Base-by-base conservation (phyloP, 257 asterid genomes). In the Fraxinus cuspidata region DNA sequence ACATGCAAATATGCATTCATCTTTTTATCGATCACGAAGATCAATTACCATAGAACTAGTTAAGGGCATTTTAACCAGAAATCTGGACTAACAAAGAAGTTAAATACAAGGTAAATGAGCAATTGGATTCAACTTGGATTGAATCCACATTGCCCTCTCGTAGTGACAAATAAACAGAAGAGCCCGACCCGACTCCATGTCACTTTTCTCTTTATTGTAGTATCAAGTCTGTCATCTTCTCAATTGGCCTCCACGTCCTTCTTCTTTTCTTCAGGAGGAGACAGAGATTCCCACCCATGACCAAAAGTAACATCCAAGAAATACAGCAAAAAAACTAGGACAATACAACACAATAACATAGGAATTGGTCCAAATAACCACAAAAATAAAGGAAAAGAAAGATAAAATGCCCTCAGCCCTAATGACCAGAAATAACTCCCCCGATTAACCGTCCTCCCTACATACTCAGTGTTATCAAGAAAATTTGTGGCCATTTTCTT, bases 361-460 rank as follows among this genome's bases (percentile, higher is more conserved):
- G 96, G 97, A 53, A 96, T 84, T 2, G 99, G 94, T 6, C 99
- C 99, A 53, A 96, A 93, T 25, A 93, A 85, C 99, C 99, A 96
- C 77, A 93, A 66, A 75, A 93, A 96, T 0, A 96, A 79, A 0
- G 99, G 99, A 47, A 96, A 87, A 0, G 99, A 93, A 60, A 93
- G 84, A 78, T 96, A 96, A 74, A 93, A 93, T 0, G 97, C 96
- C 2, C 97, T 86, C 16, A 96, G 67, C 1, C 99, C 99, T 23
- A 96, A 72, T 29, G 99, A 93, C 99, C 98, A 96, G 47, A 92
- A 96, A 76, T 89, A 89, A 81, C 99, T 89, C 21, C 96, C 99
- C 60, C 85, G 74, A 7, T 92, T 93, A 83, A 96, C 88, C 1
- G 82, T 88, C 72, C 64, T 76, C 21, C 89, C 89, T 38, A 93